Base-by-base conservation (phyloP, 2,329 filamentous ascomycete genomes). In the Rhynchosporium agropyri region DNA sequence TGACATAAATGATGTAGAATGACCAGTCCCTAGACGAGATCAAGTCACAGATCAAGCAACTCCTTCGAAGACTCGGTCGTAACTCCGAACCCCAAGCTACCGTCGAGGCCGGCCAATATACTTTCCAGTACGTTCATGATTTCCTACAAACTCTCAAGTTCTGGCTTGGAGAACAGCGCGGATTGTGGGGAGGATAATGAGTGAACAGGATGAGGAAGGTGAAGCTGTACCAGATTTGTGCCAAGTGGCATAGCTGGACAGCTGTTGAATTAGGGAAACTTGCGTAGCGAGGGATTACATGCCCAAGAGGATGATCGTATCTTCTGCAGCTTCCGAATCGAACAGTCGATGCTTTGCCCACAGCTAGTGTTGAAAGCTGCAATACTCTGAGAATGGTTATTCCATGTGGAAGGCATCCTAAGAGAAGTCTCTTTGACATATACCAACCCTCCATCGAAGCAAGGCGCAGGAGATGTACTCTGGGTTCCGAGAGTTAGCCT, bases 21-120 rank as follows among this genome's bases (percentile, higher is more conserved):
- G 89, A 94, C 74, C 79, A 85, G 69, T 85, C 92, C 73, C 87
- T 98, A 71, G 81, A 85, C 70, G 92, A 98, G 76, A 89, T 96
- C 79, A 98, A 98, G 79, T 83, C 84, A 67, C 93, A 98, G 77
- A 88, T 92, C 61, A 96, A 96, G 78, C 88, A 96, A 76, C 87
- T 99, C 75, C 86, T 97, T 70, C 90, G 93, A 73, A 88, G 92
- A 69, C 83, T 99, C 69, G 94, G 88, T 78, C 89, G 90, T 78
- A 95, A 93, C 76, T 90, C 93, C 10, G 94, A 96, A 75, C 85
- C 89, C 54, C 92, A 97, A 79, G 95, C 94, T 61, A 92, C 87
- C 76, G 96, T 99, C 79, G 94, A 98, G 79, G 90, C 88, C 69
- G 88, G 89, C 68, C 73, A 83, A 74, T 93, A 91, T 81, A 92